These are phyloP conservation scores for Chrysosphaeria jannelii DNA, from an alignment of 2,329 filamentous ascomycete genomes.

Conservation along the genomic window DNA sequence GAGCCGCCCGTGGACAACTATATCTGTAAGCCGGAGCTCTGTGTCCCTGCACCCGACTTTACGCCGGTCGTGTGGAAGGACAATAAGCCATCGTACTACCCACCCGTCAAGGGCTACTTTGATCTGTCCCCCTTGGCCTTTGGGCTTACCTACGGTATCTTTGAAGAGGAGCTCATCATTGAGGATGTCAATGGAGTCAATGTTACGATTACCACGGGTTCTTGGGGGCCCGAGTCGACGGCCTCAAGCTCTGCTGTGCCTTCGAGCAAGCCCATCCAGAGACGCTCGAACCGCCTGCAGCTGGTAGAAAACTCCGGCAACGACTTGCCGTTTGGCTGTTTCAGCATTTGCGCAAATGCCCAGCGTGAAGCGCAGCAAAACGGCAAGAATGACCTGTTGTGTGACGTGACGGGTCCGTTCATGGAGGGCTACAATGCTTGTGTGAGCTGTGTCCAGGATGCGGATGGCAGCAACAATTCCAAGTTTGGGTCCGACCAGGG, in stretches of 20 bases:
- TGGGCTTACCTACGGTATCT: slow-evolving; percentile 31
- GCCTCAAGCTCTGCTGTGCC: slow-evolving; percentile 12
- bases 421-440: no score
- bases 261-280: no score
- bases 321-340: no score
- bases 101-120: slow-evolving; percentile 25
- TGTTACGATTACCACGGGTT: slow-evolving; percentile 19
- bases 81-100: slow-evolving; percentile 18
- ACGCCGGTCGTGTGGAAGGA: slow-evolving; percentile 12
- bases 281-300: no score
- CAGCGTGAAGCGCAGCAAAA: no score
- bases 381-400: no score
- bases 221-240: slow-evolving; percentile 21
- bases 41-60: slow-evolving; percentile 13
- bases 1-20: slow-evolving; percentile 15
- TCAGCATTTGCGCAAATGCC: no score
- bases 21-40: slow-evolving; percentile 15
- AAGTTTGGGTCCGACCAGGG: no score
- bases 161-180: slow-evolving; percentile 14
- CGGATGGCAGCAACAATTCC: no score
- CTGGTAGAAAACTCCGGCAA: no score
- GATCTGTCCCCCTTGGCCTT: slow-evolving; percentile 31
- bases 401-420: no score
- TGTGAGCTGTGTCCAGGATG: no score
- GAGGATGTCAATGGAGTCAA: slow-evolving; percentile 9